phyloP scores from a whole-genome alignment of 2,329 filamentous ascomycete genomes.

The Scedosporium apiospermum region DNA sequence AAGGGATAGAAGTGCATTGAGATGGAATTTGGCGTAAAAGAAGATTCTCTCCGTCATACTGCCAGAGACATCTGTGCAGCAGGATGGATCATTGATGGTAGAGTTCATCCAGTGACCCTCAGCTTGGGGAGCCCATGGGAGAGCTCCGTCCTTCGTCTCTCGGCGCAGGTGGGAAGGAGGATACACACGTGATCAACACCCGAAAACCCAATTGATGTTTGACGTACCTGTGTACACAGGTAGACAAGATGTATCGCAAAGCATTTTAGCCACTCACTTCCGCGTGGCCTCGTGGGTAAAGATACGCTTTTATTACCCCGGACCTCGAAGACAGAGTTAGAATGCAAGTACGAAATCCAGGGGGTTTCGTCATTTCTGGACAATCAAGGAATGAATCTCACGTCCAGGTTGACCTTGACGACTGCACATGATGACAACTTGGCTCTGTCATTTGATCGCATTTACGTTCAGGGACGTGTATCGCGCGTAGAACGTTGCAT shows the following conservation, averaged over 20 bases:
- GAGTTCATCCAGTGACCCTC: too few relatives aligned
- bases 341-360: not conserved
- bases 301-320: not conserved
- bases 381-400: not conserved
- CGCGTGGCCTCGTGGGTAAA: not conserved
- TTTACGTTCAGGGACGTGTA: not conserved
- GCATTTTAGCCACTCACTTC: not conserved
- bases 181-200: not conserved
- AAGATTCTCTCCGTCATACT: too few relatives aligned
- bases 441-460: too few relatives aligned
- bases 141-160: too few relatives aligned
- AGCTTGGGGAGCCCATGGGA: too few relatives aligned
- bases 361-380: not conserved
- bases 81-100: too few relatives aligned
- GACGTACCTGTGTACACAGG: not conserved
- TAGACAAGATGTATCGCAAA: not conserved
- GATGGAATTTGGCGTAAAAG: too few relatives aligned
- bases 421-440: too few relatives aligned
- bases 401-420: too few relatives aligned
- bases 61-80: too few relatives aligned
- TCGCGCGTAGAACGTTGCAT: not conserved
- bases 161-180: too few relatives aligned
- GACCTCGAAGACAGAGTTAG: not conserved
- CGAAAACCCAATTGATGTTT: not conserved
- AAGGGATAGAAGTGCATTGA: too few relatives aligned